These are phyloP conservation scores for Jackrogersella multiformis DNA, from an alignment of 495 filamentous ascomycete species.

Conservation along the genomic window DNA sequence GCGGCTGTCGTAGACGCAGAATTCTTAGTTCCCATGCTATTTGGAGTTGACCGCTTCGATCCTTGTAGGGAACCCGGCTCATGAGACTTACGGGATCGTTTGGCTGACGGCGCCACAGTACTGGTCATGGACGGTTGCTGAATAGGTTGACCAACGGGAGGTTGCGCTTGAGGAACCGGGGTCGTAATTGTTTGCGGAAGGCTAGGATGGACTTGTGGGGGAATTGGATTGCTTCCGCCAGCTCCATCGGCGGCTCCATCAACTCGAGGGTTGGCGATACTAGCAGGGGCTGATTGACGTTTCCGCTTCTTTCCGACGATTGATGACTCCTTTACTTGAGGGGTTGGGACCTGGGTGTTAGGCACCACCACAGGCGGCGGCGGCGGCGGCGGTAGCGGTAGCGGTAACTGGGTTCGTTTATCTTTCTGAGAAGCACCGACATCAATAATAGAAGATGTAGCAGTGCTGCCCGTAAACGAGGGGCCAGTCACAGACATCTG, in stretches of 20 bases:
- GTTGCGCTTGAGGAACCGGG: slow-evolving; percentile 31
- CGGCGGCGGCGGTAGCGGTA: too few relatives aligned
- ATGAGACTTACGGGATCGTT: slow-evolving; percentile 45
- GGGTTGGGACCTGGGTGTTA: slow-evolving; percentile 36
- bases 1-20: slow-evolving; percentile 17
- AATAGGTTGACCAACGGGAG: slow-evolving; percentile 20
- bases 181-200: slow-evolving; percentile 19
- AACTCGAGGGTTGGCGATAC: slow-evolving; percentile 11
- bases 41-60: slow-evolving; percentile 39
- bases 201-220: slow-evolving; percentile 31
- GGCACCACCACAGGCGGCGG: too few relatives aligned
- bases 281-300: slow-evolving; percentile 35
- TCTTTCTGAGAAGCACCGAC: slow-evolving; percentile 21
- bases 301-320: slow-evolving; percentile 48
- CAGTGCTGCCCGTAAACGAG: slow-evolving; percentile 15
- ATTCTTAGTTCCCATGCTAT: slow-evolving; percentile 39
- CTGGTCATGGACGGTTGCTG: slow-evolving; percentile 17
- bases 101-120: slow-evolving; percentile 28
- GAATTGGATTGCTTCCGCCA: slow-evolving; percentile 1
- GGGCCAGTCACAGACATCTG: slow-evolving; percentile 2
- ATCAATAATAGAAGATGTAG: slow-evolving; percentile 16
- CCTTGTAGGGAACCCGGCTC: slow-evolving; percentile 37
- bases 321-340: slow-evolving; percentile 43
- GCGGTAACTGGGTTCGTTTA: slow-evolving; percentile 20
- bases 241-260: slow-evolving; percentile 7